Percentiles rank a stretch among this genome's conserved stretches.
phyloP scores from a whole-genome alignment of 371 early-diverging fungal species.

The Homolaphlyctis polyrhiza region DNA sequence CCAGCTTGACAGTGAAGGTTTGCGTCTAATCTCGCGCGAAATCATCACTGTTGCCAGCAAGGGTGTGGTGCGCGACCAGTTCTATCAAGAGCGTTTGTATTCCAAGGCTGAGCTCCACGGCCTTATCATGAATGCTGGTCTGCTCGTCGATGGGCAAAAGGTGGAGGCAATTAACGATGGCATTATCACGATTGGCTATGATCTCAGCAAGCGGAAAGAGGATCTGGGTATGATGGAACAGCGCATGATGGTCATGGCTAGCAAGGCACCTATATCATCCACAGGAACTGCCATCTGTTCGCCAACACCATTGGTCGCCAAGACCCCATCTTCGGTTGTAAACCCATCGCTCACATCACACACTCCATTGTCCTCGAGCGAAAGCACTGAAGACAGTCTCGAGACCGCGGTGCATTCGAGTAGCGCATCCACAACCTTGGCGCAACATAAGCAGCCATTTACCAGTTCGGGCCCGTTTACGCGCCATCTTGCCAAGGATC shows the following conservation, averaged over 20 bases:
- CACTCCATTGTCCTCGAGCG: too few species aligned
- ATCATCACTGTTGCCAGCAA: slow-evolving; percentile 41
- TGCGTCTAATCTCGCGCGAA: slow-evolving; percentile 48
- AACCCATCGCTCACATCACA: too few species aligned
- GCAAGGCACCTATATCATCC: not conserved
- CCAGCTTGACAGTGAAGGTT: slow-evolving; percentile 41
- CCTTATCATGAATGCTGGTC: slow-evolving; percentile 32
- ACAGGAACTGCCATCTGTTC: not conserved
- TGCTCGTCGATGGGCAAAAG: slow-evolving; percentile 11
- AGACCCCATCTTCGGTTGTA: not conserved
- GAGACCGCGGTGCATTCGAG: not conserved
- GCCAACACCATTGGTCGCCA: not conserved
- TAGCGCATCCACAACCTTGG: not conserved
- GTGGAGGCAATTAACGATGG: not conserved
- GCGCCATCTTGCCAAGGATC: not conserved
- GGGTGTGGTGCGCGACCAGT: slow-evolving; percentile 61
- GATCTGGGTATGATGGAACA: slow-evolving; percentile 66
- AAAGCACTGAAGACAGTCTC: too few species aligned
- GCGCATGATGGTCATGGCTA: slow-evolving; percentile 35
- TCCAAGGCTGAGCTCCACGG: slow-evolving; percentile 32
- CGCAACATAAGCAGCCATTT: not conserved
- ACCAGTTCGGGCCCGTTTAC: too few species aligned
- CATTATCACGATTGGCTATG: slow-evolving; percentile 30
- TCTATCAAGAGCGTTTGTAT: slow-evolving; percentile 59
- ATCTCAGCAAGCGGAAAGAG: slow-evolving; percentile 52